These are phyloP conservation scores for Pilaira anomala DNA, from an alignment of 192 early-diverging fungal species.

Conservation along the genomic window DNA sequence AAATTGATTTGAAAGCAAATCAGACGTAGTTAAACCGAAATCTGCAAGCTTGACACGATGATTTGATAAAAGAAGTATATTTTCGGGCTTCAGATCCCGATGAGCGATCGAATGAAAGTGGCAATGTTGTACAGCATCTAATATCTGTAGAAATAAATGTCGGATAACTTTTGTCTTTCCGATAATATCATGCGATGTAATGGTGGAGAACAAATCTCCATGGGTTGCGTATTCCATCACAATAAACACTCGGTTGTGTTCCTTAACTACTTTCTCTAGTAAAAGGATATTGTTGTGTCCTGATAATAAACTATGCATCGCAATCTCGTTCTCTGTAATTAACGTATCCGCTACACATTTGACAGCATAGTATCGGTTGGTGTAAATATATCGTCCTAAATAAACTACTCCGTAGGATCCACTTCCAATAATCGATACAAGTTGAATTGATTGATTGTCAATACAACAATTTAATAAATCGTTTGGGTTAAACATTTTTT, in stretches of 20 bases:
- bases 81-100: constrained; percentile 81
- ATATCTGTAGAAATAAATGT: constrained; percentile 77
- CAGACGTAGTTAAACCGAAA: constrained; percentile 87
- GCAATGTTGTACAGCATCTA: constrained; percentile 75
- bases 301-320: constrained; percentile 60
- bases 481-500: constrained; percentile 16
- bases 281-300: constrained; percentile 65
- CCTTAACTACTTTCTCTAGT: constrained; percentile 63
- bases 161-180: constrained; percentile 73
- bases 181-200: constrained; percentile 73
- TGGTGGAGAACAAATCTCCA: constrained; percentile 93
- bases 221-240: constrained; percentile 76
- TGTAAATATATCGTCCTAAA: constrained; percentile 55
- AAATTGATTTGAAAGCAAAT: constrained; percentile 64
- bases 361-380: constrained; percentile 59
- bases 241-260: constrained; percentile 57
- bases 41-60: constrained; percentile 81
- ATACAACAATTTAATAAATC: constrained; percentile 11
- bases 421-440: constrained; percentile 53
- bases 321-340: constrained; percentile 60
- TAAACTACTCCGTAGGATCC: constrained; percentile 81
- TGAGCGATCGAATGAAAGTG: constrained; percentile 69
- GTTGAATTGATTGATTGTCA: constrained; percentile 18
- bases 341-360: constrained; percentile 70
- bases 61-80: constrained; percentile 63